Percentiles rank a stretch among this genome's conserved stretches.
phyloP scores from a whole-genome alignment of 1,284 basidiomycete species.

The Pseudozyma tsukubaensis region DNA sequence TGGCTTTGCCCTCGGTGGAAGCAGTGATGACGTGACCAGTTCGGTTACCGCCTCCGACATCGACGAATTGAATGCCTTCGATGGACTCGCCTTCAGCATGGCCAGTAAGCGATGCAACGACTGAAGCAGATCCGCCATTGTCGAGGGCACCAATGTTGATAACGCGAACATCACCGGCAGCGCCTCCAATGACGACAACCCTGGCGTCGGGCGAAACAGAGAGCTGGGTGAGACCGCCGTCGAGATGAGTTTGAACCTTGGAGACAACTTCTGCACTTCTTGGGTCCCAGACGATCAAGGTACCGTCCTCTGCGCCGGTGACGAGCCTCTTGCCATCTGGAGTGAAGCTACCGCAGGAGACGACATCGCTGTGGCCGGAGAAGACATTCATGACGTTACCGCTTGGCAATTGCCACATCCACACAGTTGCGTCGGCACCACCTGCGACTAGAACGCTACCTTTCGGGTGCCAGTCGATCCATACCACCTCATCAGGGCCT shows the following conservation, averaged over 20 bases:
- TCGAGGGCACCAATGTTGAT: conserved; percentile 80
- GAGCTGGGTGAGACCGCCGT: conserved; percentile 86
- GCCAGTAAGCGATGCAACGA: conserved; percentile 82
- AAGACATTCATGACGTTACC: conserved; percentile 96
- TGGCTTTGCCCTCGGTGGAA: conserved; percentile 91
- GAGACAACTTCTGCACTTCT: conserved; percentile 80
- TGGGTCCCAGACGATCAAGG: conserved; percentile 91
- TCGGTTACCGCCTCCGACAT: conserved; percentile 76
- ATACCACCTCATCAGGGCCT: conserved; percentile 94
- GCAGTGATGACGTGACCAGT: conserved; percentile 81
- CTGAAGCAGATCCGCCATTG: conserved; percentile 74
- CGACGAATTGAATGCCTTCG: conserved; percentile 87
- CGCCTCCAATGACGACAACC: conserved; percentile 87
- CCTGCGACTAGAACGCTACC: conserved; percentile 89
- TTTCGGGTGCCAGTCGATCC: conserved; percentile 95
- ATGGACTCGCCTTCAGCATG: conserved; percentile 90
- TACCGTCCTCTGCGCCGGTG: conserved; percentile 85
- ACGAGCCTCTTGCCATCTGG: conserved; percentile 82
- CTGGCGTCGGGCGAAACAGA: conserved; percentile 77
- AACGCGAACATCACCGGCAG: conserved; percentile 83
- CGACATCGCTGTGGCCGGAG: conserved; percentile 85
- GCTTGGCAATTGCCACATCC: conserved; percentile 96
- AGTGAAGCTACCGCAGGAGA: conserved; percentile 90
- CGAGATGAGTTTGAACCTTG: conserved; percentile 76
- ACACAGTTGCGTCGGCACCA: conserved; percentile 92